These are phyloP conservation scores for Debaryomyces tyrocola DNA, from an alignment of 805 yeast species.

Conservation along the genomic window DNA sequence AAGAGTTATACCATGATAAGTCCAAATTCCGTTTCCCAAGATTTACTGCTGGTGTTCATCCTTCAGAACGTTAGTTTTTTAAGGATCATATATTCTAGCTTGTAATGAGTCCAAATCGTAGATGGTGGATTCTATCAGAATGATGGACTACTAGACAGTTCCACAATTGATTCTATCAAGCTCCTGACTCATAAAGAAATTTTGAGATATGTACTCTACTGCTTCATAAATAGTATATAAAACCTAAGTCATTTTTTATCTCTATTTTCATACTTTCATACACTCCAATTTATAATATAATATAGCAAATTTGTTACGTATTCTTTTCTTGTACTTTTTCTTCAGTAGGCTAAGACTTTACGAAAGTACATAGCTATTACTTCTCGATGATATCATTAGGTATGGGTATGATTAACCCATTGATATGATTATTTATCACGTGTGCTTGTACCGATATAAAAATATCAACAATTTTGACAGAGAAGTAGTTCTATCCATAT, in stretches of 20 bases:
- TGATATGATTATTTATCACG: too few relatives aligned
- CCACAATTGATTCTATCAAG: too few relatives aligned
- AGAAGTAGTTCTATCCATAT: too few relatives aligned
- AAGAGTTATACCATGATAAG: constrained; percentile 44
- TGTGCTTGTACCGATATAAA: too few relatives aligned
- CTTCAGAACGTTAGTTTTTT: constrained; percentile 23
- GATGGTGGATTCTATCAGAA: too few relatives aligned
- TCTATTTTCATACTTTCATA: background rate
- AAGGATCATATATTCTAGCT: background rate
- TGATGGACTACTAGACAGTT: too few relatives aligned
- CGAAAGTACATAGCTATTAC: too few relatives aligned
- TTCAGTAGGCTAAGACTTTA: too few relatives aligned
- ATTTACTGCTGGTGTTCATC: constrained; percentile 40
- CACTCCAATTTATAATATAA: background rate
- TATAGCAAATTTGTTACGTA: background rate
- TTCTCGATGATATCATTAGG: too few relatives aligned
- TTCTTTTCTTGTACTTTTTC: too few relatives aligned
- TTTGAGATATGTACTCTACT: background rate
- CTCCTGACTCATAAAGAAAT: background rate
- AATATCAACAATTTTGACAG: too few relatives aligned
- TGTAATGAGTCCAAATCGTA: background rate
- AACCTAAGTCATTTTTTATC: background rate
- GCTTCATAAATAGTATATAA: background rate
- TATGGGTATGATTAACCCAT: too few relatives aligned
- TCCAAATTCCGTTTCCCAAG: constrained; percentile 44